These are phyloP conservation scores for Colletotrichum destructivum DNA, from an alignment of 2,329 filamentous ascomycete genomes.

Conservation along the genomic window DNA sequence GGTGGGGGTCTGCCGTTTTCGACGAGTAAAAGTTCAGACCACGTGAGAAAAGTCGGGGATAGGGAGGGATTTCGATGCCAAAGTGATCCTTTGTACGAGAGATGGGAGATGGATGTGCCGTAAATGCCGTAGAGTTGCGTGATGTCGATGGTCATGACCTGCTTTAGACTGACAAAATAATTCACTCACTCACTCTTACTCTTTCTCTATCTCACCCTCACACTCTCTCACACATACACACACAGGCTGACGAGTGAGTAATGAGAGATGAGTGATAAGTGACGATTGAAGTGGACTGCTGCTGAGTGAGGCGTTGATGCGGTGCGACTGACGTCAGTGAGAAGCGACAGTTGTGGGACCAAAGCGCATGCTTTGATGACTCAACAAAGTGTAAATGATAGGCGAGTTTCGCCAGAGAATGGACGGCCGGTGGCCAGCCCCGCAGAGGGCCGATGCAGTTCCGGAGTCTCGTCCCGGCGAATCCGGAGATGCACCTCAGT, in stretches of 20 bases:
- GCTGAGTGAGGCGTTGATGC: constrained; percentile 13
- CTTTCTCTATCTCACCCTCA: too few relatives aligned
- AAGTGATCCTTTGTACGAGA: too few relatives aligned
- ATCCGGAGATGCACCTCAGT: too few relatives aligned
- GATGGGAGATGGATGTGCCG: too few relatives aligned
- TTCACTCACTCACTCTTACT: too few relatives aligned
- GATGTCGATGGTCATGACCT: too few relatives aligned
- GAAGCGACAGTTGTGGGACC: constrained; percentile 1
- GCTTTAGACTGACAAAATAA: too few relatives aligned
- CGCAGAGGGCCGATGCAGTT: not conserved
- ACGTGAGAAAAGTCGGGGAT: not conserved
- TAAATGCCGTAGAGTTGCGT: too few relatives aligned
- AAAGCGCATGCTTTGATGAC: constrained; percentile 19
- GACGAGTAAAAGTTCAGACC: not conserved
- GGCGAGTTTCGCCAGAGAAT: not conserved
- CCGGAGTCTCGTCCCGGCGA: not conserved
- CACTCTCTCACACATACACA: too few relatives aligned
- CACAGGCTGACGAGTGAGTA: not conserved
- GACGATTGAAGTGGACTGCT: not conserved
- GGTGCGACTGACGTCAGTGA: constrained; percentile 37
- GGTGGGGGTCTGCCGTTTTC: not conserved
- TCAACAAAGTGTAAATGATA: constrained; percentile 5
- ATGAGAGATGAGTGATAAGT: not conserved
- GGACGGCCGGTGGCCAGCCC: not conserved
- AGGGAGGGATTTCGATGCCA: not conserved